Evolutionary conservation across 2,329 filamentous ascomycete species (phyloP), one percentile per base, ranked within the genome.

Genomic region (Bipolaris sorokiniana): DNA sequence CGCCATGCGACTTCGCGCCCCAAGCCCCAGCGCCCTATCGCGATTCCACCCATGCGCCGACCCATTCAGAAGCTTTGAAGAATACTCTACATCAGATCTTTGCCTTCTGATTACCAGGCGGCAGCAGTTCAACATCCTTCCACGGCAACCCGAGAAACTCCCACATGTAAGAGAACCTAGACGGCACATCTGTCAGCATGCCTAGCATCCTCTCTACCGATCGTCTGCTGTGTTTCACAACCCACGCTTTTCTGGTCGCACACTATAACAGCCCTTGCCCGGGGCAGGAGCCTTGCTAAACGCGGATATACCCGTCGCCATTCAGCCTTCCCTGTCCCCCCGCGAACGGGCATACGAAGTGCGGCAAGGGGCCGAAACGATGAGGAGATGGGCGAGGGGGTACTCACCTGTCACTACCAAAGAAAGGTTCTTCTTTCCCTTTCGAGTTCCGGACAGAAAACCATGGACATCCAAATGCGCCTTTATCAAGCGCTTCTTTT

Each of bases 401-500:
- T 48, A 76, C 76, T 58, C 71, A 82, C 84, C 86, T 79, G 76
- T 93, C 90, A 76, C 89, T 92, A 2, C 90, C 90, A 75, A 93
- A 93, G 72, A 92, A 91, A 0, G 88, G 85, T 77, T 90, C 87
- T 47, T 81, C 81, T 54, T 81, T 74, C 0, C 88, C 88, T 59
- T 82, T 73, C 1, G 69, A 72, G 65, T 89, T 86, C 16, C 80
- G 82, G 3, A 87, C 90, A 83, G 86, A 88, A 58, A 90, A 80
- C 90, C 90, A 94, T 1, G 91, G 91, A 48, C 86, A 86, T 0
- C 91, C 91, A 74, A 90, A 94, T 0, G 90, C 90, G 0, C 90
- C 90, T 48, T 78, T 79, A 36, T 85, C 83, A 15, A 91, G 73
- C 0, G 85, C 88, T 62, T 82, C 81, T 57, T 85, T 80, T 16